Evolutionary conservation across 2,329 filamentous ascomycete genomes (phyloP).

Genomic region (Sporothrix inflata): DNA sequence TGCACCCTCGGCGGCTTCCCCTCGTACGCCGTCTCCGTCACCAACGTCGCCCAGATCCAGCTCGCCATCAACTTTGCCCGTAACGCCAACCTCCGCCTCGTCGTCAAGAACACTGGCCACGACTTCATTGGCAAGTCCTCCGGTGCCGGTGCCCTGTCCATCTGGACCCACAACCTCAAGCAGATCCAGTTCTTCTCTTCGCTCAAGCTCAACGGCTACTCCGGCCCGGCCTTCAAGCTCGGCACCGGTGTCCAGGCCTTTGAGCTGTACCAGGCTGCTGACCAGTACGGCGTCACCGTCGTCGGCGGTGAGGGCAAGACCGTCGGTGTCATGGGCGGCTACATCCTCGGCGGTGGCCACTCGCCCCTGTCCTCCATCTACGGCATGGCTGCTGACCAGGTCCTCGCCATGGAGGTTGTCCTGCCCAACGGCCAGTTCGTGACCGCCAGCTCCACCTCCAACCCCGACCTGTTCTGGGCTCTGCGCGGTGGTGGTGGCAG

Average conservation of each 20-base stretch:
- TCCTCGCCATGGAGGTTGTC: conserved; percentile 53
- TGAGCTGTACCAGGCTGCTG: conserved; percentile 56
- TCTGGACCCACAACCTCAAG: conserved; percentile 42
- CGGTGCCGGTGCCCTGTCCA: conserved; percentile 45
- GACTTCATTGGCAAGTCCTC: conserved; percentile 50
- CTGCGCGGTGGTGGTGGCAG: conserved; percentile 50
- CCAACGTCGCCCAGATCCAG: conserved; percentile 50
- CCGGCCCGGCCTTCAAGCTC: conserved; percentile 43
- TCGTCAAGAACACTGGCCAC: conserved; percentile 58
- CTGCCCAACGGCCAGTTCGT: conserved; percentile 50
- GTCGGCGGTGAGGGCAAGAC: conserved; percentile 53
- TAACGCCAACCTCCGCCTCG: conserved; percentile 51
- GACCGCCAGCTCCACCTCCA: conserved; percentile 48
- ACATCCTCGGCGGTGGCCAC: conserved; percentile 57
- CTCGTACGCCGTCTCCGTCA: conserved; percentile 47
- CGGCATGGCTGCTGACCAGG: conserved; percentile 55
- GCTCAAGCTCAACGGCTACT: conserved; percentile 39
- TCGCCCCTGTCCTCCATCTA: conserved; percentile 55
- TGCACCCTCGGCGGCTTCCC: conserved; percentile 48
- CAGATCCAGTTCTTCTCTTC: conserved; percentile 52
- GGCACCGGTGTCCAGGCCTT: conserved; percentile 55
- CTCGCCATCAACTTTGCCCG: conserved; percentile 53
- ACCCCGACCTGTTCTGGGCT: conserved; percentile 62
- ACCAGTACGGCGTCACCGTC: conserved; percentile 50
- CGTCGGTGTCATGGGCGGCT: conserved; percentile 56